These are phyloP conservation scores for Cocos nucifera DNA, from an alignment of 176 grass and related monocot species.

Conservation along the genomic window DNA sequence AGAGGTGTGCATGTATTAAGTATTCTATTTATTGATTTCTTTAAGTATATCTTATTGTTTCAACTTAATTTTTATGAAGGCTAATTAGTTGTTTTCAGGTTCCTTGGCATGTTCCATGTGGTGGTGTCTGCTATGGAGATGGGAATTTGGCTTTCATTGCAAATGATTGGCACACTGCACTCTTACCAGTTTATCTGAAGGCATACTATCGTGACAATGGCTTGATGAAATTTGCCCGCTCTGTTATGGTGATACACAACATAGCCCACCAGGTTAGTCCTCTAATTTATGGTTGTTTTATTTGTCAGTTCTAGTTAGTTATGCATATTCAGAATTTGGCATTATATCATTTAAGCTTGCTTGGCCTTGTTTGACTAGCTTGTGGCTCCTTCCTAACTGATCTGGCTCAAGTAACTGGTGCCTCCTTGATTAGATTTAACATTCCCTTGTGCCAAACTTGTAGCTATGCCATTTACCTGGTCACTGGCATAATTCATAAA, in stretches of 20 bases:
- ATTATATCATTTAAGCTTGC: no score
- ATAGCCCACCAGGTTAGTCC: slow-evolving; percentile 80
- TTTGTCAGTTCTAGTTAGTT: not conserved
- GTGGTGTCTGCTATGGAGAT: slow-evolving; percentile 72
- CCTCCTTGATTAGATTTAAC: no score
- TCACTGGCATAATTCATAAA: no score
- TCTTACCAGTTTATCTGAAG: slow-evolving; percentile 81
- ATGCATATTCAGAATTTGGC: not conserved
- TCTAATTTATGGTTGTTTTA: slow-evolving; percentile 1
- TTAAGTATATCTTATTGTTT: no score
- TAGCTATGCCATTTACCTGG: no score
- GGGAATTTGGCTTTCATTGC: slow-evolving; percentile 92
- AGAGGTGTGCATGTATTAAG: no score
- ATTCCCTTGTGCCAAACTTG: no score
- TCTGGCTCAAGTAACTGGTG: no score
- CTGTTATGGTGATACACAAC: slow-evolving; percentile 93
- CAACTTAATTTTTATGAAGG: no score
- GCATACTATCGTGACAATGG: slow-evolving; percentile 92
- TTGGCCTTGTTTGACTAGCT: no score
- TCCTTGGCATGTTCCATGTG: slow-evolving; percentile 78
- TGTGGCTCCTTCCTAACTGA: no score
- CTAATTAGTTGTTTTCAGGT: slow-evolving; percentile 33
- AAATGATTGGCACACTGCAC: slow-evolving; percentile 97
- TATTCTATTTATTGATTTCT: not conserved
- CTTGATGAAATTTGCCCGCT: slow-evolving; percentile 74